Percentiles rank a stretch among this genome's conserved stretches.
Conservation (phyloP, 257 asterid species). For the Fraxinus cuspidata region DNA sequence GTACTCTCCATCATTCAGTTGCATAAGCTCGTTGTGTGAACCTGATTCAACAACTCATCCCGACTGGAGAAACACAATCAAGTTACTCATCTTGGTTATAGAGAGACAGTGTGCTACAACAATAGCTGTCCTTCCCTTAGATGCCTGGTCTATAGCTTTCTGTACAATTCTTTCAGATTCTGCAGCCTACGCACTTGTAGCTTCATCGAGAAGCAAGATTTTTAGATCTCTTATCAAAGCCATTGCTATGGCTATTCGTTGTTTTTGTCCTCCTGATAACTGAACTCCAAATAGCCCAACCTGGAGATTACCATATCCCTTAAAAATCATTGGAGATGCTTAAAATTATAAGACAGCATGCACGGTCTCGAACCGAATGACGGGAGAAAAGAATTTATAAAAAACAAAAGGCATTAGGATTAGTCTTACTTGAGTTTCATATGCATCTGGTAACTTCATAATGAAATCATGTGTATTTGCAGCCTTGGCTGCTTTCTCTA, state of each 20-base stretch:
- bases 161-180: slow-evolving; percentile 72
- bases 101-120: slow-evolving; percentile 79
- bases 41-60: slow-evolving; percentile 73
- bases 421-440: slow-evolving; percentile 52
- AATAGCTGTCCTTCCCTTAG: slow-evolving; percentile 66
- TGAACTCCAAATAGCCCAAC: slow-evolving; percentile 82
- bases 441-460: slow-evolving; percentile 56
- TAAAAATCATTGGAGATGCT: neutral
- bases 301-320: slow-evolving; percentile 34
- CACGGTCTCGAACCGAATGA: neutral
- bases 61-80: slow-evolving; percentile 53
- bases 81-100: slow-evolving; percentile 56
- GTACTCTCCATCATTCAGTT: slow-evolving; percentile 60
- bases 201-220: slow-evolving; percentile 74
- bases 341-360: neutral
- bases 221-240: slow-evolving; percentile 75
- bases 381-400: too few species aligned
- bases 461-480: slow-evolving; percentile 80
- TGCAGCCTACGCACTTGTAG: slow-evolving; percentile 77
- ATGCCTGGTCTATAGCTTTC: slow-evolving; percentile 66
- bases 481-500: slow-evolving; percentile 64
- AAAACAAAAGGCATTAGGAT: neutral
- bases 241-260: slow-evolving; percentile 79
- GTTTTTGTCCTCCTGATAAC: slow-evolving; percentile 87
- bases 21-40: slow-evolving; percentile 65